Conservation (phyloP, 2,329 filamentous ascomycete species). For the Davidsoniella australis region DNA sequence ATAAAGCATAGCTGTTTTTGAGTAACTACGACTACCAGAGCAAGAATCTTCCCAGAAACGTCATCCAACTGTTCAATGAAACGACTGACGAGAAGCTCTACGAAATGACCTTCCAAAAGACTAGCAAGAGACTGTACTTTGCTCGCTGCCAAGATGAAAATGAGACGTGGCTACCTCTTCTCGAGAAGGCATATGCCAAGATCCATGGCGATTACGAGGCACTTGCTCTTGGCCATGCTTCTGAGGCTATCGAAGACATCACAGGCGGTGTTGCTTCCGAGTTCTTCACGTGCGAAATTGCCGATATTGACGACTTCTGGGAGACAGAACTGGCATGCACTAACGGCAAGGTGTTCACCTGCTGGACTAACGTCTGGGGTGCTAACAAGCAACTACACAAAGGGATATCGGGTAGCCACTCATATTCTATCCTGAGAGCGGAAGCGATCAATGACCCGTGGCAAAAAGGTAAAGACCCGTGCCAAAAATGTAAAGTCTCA, state of each 20-base stretch:
- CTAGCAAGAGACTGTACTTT: conserved; percentile 63
- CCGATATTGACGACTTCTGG: conserved; percentile 53
- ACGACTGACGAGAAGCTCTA: too few species aligned
- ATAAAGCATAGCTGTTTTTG: conserved; percentile 18
- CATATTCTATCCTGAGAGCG: conserved; percentile 33
- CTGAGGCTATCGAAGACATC: conserved; percentile 38
- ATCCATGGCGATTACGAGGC: conserved; percentile 66
- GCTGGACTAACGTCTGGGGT: conserved; percentile 27
- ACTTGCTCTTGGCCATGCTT: conserved; percentile 54
- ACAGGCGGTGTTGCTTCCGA: conserved; percentile 51
- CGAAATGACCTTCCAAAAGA: conserved; percentile 48
- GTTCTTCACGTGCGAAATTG: conserved; percentile 47
- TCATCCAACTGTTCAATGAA: too few species aligned
- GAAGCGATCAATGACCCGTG: conserved; percentile 22
- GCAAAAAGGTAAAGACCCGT: conserved; percentile 21
- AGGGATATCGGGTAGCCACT: conserved; percentile 41
- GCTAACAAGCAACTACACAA: conserved; percentile 23
- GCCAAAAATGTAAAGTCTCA: conserved; percentile 16
- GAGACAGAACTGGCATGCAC: conserved; percentile 58
- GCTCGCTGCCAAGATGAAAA: conserved; percentile 58
- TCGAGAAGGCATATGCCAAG: conserved; percentile 76
- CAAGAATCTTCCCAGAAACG: conserved; percentile 24
- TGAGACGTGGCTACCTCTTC: conserved; percentile 65
- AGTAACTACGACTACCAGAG: too few species aligned
- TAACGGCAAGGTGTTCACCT: conserved; percentile 55